phyloP scores from a whole-genome alignment of 73 alveolate genomes.

The Effrenium voratum region DNA sequence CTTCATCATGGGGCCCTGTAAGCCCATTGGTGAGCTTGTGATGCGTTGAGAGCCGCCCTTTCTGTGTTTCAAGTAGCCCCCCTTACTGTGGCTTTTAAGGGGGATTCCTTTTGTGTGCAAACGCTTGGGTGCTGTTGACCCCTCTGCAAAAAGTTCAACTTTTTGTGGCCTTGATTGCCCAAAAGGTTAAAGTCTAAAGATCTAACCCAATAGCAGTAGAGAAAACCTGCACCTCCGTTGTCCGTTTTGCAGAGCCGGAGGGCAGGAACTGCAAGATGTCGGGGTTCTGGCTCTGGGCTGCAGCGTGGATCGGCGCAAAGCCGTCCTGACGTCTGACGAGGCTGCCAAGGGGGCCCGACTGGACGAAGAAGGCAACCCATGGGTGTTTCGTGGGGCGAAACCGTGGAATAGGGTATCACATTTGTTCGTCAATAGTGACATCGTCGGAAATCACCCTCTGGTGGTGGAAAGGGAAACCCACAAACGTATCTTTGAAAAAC shows the following conservation, averaged over 20 bases:
- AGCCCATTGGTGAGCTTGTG: no score
- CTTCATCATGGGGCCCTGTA: no score
- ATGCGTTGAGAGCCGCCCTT: no score
- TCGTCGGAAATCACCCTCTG: no score
- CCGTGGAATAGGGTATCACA: no score
- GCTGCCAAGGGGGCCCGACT: no score
- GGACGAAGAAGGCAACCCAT: no score
- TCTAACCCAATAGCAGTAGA: background rate
- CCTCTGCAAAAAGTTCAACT: background rate
- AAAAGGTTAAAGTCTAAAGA: background rate
- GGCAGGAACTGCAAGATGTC: background rate
- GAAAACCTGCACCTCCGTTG: background rate
- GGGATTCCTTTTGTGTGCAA: background rate
- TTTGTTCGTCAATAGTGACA: no score
- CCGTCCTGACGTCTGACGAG: slow-evolving; percentile 2
- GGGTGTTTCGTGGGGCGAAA: no score
- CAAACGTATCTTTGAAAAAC: no score
- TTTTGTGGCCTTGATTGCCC: background rate
- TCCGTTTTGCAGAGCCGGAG: background rate
- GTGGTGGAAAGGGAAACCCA: no score
- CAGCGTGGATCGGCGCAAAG: background rate
- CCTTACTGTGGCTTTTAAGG: background rate
- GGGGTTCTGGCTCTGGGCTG: slow-evolving; percentile 3
- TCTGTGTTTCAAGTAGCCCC: no score
- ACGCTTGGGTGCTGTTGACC: background rate